These are phyloP conservation scores for Aspergillus sclerotioniger DNA, from an alignment of 495 filamentous ascomycete species.

Conservation along the genomic window DNA sequence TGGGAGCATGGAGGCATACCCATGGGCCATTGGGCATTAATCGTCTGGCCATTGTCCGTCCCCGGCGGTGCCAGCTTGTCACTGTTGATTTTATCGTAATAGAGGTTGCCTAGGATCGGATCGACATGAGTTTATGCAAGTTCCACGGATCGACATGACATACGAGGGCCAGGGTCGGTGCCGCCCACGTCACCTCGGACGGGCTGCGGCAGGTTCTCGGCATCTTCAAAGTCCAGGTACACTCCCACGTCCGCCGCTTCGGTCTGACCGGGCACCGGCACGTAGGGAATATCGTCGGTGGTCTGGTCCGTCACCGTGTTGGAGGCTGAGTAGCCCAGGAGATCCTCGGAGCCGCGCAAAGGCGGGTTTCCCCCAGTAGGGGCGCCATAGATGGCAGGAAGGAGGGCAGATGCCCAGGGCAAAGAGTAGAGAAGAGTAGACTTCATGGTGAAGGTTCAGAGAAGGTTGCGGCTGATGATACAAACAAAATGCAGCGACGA, in stretches of 20 bases:
- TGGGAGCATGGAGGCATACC: slow-evolving; percentile 28
- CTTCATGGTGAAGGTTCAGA: slow-evolving; percentile 16
- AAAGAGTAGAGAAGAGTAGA: slow-evolving; percentile 9
- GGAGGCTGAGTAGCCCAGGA: slow-evolving; percentile 39
- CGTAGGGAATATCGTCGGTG: slow-evolving; percentile 38
- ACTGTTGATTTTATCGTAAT: slow-evolving; percentile 63
- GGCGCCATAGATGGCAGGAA: slow-evolving; percentile 15
- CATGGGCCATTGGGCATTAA: slow-evolving; percentile 71
- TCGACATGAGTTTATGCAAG: neutral
- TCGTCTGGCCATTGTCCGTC: slow-evolving; percentile 60
- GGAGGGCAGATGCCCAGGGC: slow-evolving; percentile 7
- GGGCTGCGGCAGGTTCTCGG: slow-evolving; percentile 65
- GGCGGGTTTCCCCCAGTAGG: slow-evolving; percentile 27
- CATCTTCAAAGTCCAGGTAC: slow-evolving; percentile 61
- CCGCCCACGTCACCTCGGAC: slow-evolving; percentile 58
- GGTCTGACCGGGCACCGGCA: slow-evolving; percentile 54
- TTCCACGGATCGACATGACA: neutral
- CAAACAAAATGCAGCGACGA: neutral
- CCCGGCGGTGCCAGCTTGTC: slow-evolving; percentile 65
- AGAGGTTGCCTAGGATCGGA: slow-evolving; percentile 43
- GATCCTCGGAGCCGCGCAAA: slow-evolving; percentile 30
- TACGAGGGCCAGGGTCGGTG: slow-evolving; percentile 63
- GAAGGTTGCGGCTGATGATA: neutral
- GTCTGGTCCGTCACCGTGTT: slow-evolving; percentile 29
- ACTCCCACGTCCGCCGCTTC: slow-evolving; percentile 55